Evolutionary conservation across 352 stramenopile genomes (phyloP).

Genomic region (Phytophthora capsici): DNA sequence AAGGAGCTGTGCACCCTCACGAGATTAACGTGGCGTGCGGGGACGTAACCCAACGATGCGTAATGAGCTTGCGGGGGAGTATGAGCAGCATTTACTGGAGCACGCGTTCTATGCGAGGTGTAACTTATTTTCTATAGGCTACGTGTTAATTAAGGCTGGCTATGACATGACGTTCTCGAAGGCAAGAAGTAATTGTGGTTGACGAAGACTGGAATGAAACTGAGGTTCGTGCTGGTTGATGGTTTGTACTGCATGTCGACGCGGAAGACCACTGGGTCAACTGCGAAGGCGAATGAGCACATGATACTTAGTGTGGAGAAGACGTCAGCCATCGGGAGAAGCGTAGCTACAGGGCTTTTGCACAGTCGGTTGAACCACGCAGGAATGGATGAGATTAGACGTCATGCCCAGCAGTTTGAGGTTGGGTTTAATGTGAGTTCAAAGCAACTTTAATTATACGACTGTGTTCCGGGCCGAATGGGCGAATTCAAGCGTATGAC

Average conservation of each 20-base stretch:
- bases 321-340: neutral
- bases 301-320: too few relatives aligned
- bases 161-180: constrained; percentile 3
- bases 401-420: constrained; percentile 6
- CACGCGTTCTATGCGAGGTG: constrained; percentile 2
- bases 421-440: too few relatives aligned
- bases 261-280: neutral
- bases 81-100: constrained; percentile 6
- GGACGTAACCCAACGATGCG: constrained; percentile 7
- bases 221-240: constrained; percentile 16
- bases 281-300: neutral
- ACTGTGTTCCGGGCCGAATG: constrained; percentile 18
- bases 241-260: constrained; percentile 15
- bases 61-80: neutral
- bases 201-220: neutral
- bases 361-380: constrained; percentile 12
- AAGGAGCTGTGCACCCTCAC: neutral
- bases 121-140: constrained; percentile 22
- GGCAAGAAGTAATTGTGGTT: constrained; percentile 13
- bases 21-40: constrained; percentile 3
- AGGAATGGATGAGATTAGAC: constrained; percentile 15
- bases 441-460: constrained; percentile 4
- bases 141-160: constrained; percentile 11
- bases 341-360: constrained; percentile 1
- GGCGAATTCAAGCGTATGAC: constrained; percentile 9